Conservation (phyloP, 2,329 filamentous ascomycete species). For the Grosmannia penicillata region DNA sequence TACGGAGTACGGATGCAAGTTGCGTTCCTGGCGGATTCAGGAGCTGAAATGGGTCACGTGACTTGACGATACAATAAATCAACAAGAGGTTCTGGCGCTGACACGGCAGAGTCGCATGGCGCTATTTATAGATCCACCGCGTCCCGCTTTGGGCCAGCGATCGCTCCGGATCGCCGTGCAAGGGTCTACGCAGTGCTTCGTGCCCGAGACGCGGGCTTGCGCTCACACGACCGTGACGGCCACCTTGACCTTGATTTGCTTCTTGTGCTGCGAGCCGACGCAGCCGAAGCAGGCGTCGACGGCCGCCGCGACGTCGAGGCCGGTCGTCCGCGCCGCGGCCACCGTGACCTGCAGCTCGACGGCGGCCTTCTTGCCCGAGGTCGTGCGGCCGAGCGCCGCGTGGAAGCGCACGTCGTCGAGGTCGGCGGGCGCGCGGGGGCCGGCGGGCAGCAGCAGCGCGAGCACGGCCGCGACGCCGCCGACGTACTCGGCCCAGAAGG, state of each 20-base stretch:
- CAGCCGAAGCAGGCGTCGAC: conserved; percentile 5
- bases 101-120: too few species aligned
- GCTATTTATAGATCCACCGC: too few species aligned
- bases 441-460: conserved; percentile 24
- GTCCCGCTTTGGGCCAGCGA: too few species aligned
- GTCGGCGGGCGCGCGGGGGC: conserved; percentile 21
- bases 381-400: conserved; percentile 5
- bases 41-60: too few species aligned
- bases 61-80: too few species aligned
- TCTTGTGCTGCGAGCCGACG: conserved; percentile 9
- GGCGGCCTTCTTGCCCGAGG: conserved; percentile 17
- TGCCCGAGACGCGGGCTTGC: too few species aligned
- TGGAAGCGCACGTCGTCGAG: conserved; percentile 12
- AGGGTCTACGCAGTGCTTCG: too few species aligned
- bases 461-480: conserved; percentile 32
- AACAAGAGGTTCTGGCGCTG: too few species aligned
- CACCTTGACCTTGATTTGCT: conserved; percentile 8
- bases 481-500: conserved; percentile 40
- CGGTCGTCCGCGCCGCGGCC: neutral
- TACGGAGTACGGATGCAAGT: too few species aligned
- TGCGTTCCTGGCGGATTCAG: too few species aligned
- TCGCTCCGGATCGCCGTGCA: too few species aligned
- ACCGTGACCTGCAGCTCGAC: conserved; percentile 9
- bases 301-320: conserved; percentile 5
- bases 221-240: conserved; percentile 3